phyloP scores from a whole-genome alignment of 495 filamentous ascomycete species.

The Barbatosphaeria neglecta region DNA sequence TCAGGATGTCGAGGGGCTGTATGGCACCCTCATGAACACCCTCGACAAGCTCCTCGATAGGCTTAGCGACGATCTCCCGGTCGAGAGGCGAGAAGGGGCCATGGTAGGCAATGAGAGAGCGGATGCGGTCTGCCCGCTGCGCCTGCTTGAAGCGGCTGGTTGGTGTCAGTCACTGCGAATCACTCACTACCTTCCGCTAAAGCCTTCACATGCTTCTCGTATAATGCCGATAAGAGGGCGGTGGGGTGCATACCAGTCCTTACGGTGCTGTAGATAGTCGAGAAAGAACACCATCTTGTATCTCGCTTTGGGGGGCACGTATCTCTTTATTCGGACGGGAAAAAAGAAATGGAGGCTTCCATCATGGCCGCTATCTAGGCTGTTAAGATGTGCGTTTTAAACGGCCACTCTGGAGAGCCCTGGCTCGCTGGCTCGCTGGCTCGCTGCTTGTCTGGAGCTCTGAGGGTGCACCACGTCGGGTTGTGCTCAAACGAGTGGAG shows the following conservation, averaged over 20 bases:
- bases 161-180: not conserved
- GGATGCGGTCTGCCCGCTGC: conserved; percentile 58
- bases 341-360: not conserved
- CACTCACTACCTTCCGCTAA: not conserved
- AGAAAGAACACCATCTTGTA: conserved; percentile 37
- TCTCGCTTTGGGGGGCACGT: not conserved
- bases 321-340: not conserved
- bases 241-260: conserved; percentile 41
- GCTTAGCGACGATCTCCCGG: conserved; percentile 52
- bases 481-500: not conserved
- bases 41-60: conserved; percentile 66
- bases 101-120: conserved; percentile 57
- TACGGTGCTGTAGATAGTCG: conserved; percentile 49
- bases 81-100: conserved; percentile 49
- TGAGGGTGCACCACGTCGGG: not conserved
- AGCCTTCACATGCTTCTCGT: too few relatives aligned
- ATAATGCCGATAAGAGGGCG: too few relatives aligned
- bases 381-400: not conserved
- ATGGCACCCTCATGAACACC: conserved; percentile 60
- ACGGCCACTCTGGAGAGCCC: not conserved
- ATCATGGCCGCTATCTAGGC: too few relatives aligned
- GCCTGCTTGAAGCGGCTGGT: conserved; percentile 67
- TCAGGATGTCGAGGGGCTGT: conserved; percentile 62
- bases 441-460: too few relatives aligned
- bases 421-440: too few relatives aligned